Percentiles rank a stretch among this genome's conserved stretches.
Conservation (phyloP, 805 yeast genomes). For the Saccharomyces paradoxus region DNA sequence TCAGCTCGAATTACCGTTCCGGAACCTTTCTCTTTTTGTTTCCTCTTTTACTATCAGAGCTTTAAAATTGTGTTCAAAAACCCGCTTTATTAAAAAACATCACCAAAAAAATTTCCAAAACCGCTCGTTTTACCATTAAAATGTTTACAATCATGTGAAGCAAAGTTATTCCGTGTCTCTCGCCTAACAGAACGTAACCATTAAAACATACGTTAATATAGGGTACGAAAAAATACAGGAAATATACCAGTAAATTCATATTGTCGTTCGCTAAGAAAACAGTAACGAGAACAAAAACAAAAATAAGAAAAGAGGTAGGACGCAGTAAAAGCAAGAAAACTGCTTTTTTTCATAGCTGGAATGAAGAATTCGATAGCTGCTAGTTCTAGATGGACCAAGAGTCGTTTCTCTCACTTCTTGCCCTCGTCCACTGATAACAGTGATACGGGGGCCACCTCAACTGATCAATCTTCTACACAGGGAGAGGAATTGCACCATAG, state of each 20-base stretch:
- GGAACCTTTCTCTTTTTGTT: neutral
- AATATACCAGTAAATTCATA: neutral
- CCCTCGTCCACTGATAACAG: neutral
- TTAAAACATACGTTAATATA: neutral
- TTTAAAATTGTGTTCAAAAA: neutral
- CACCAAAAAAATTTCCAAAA: neutral
- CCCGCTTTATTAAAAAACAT: neutral
- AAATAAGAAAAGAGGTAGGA: neutral
- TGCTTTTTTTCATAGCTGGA: neutral
- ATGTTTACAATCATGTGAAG: neutral
- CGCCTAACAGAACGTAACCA: neutral
- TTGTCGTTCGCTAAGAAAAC: neutral
- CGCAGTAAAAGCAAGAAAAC: neutral
- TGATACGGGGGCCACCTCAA: neutral
- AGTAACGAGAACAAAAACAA: neutral
- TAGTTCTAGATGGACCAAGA: neutral
- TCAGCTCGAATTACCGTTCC: neutral
- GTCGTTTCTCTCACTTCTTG: neutral
- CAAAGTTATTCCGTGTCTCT: neutral
- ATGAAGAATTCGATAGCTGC: neutral
- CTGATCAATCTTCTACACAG: neutral
- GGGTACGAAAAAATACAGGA: neutral
- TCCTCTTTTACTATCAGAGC: neutral
- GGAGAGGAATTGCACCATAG: neutral
- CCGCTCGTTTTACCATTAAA: neutral